phyloP scores from a whole-genome alignment of 2,329 filamentous ascomycete species.

The Pleurostoma richardsiae region DNA sequence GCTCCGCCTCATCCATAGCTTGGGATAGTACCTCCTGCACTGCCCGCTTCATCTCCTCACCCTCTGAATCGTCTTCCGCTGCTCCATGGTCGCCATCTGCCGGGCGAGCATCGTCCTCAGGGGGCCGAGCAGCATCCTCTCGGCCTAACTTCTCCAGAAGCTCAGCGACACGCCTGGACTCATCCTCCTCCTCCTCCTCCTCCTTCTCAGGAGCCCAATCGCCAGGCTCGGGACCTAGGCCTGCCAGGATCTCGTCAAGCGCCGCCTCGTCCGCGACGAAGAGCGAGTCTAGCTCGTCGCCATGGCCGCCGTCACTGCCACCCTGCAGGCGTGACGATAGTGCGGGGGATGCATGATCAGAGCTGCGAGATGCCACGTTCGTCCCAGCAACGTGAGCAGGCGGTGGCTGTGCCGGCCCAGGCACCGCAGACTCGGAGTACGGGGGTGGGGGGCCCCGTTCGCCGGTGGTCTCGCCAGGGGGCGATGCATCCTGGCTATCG shows the following conservation, averaged over 20 bases:
- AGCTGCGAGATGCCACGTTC: no score
- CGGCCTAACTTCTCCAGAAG: constrained; percentile 4
- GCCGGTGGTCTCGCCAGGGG: constrained; percentile 4
- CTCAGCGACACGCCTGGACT: constrained; percentile 9
- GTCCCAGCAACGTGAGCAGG: neutral
- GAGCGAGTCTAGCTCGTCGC: constrained; percentile 29
- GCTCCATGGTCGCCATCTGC: constrained; percentile 5
- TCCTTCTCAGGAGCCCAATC: constrained; percentile 3
- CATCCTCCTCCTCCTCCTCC: constrained; percentile 20
- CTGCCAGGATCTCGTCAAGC: constrained; percentile 45
- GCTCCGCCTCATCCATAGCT: constrained; percentile 39
- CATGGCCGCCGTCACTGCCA: constrained; percentile 17
- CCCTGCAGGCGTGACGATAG: neutral
- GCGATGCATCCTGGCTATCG: constrained; percentile 3
- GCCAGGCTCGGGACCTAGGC: constrained; percentile 27
- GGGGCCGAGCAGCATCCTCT: neutral
- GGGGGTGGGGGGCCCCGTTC: constrained; percentile 9
- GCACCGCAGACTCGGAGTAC: constrained; percentile 1
- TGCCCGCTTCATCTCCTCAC: constrained; percentile 39
- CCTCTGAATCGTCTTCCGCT: constrained; percentile 40
- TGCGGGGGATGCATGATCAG: neutral
- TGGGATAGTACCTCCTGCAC: constrained; percentile 38
- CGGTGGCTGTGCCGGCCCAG: neutral
- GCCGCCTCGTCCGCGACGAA: constrained; percentile 44
- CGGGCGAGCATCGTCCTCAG: constrained; percentile 10